phyloP scores from a whole-genome alignment of 73 alveolate species.

The Paramecium sexaurelia region DNA sequence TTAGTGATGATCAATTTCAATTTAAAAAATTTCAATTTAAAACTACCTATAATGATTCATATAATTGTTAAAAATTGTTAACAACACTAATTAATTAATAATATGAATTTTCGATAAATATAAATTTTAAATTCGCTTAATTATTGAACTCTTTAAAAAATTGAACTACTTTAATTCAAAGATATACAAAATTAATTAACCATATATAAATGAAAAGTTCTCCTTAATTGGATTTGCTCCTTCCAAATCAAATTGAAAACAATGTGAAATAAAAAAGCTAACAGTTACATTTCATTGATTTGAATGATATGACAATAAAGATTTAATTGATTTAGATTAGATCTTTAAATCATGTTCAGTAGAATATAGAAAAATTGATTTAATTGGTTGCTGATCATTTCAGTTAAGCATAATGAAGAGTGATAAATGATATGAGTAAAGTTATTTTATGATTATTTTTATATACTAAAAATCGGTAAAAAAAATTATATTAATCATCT shows the following conservation, averaged over 20 bases:
- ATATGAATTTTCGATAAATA: constrained; percentile 6
- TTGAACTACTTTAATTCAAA: not conserved
- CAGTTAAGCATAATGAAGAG: not conserved
- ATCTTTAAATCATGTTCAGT: not conserved
- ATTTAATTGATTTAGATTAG: not conserved
- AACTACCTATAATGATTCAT: not conserved
- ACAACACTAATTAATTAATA: not conserved
- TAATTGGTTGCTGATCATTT: not conserved
- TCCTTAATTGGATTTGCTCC: constrained; percentile 18
- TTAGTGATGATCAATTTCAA: not conserved
- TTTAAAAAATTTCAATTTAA: not conserved
- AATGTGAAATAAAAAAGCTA: not conserved
- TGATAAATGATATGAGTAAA: constrained; percentile 30
- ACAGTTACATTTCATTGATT: not conserved
- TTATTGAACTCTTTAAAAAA: not conserved
- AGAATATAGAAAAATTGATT: not conserved
- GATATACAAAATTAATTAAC: not conserved
- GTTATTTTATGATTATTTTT: not conserved
- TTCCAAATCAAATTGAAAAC: not conserved
- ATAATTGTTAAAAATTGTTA: not conserved
- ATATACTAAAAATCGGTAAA: not conserved
- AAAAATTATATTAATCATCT: not conserved
- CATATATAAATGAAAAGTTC: not conserved
- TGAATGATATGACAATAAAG: constrained; percentile 12
- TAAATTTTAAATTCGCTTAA: not conserved